Conservation (phyloP, 208 protist species). For the Acanthamoeba lugdunensis region DNA sequence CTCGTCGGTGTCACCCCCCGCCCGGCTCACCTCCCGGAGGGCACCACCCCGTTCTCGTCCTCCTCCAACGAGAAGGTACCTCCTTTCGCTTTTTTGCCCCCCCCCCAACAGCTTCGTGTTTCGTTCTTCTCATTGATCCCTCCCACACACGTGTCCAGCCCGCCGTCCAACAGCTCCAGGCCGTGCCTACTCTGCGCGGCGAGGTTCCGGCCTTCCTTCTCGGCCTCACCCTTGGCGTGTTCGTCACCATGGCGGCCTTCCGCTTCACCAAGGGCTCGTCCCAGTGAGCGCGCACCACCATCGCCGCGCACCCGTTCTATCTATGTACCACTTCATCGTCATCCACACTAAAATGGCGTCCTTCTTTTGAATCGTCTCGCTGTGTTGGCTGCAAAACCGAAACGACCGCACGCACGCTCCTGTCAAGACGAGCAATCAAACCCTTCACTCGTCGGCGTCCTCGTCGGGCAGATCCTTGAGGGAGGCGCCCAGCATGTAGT, state of each 20-base stretch:
- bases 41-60: not conserved
- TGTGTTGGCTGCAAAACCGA: too few relatives aligned
- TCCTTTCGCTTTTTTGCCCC: not conserved
- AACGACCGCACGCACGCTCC: too few relatives aligned
- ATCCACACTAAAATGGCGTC: not conserved
- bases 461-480: conserved; percentile 65
- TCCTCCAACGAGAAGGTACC: not conserved
- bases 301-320: not conserved
- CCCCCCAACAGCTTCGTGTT: not conserved
- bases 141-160: not conserved
- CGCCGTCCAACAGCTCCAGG: not conserved
- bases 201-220: not conserved
- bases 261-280: conserved; percentile 21
- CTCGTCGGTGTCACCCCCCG: not conserved
- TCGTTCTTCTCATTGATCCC: not conserved
- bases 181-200: not conserved
- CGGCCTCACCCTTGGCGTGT: conserved; percentile 3
- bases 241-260: conserved; percentile 1
- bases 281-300: not conserved
- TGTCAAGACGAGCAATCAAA: not conserved
- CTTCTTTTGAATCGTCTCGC: too few relatives aligned
- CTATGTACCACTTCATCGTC: not conserved
- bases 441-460: not conserved
- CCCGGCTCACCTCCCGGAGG: not conserved
- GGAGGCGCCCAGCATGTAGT: conserved; percentile 68